Conservation (phyloP, 2,329 filamentous ascomycete genomes). For the Fusarium siculi region DNA sequence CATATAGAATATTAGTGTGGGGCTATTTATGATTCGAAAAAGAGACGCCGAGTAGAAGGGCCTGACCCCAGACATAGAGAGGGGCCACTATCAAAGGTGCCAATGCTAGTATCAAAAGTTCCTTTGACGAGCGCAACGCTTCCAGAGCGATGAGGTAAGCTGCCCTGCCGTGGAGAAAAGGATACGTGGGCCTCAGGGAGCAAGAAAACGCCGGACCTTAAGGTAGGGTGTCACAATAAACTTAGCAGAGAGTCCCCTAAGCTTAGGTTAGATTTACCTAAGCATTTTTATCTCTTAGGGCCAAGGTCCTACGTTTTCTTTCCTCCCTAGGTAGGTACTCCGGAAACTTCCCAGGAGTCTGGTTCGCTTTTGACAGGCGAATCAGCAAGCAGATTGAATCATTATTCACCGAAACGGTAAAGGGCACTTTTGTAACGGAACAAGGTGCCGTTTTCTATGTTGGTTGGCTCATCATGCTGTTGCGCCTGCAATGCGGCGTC, state of each 20-base stretch:
- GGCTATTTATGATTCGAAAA: constrained; percentile 7
- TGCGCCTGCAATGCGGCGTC: constrained; percentile 5
- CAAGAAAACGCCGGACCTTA: too few species aligned
- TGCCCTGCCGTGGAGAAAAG: not conserved
- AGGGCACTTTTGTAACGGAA: constrained; percentile 25
- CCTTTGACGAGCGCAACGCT: constrained; percentile 22
- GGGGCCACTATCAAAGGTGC: constrained; percentile 44
- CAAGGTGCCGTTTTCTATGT: constrained; percentile 6
- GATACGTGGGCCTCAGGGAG: not conserved
- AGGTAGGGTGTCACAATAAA: too few species aligned
- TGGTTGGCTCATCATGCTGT: constrained; percentile 4
- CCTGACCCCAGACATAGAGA: constrained; percentile 30
- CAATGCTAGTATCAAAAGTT: constrained; percentile 45
- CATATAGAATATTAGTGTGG: constrained; percentile 13
- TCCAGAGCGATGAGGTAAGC: constrained; percentile 22
- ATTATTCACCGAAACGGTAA: constrained; percentile 4
- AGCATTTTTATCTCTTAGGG: too few species aligned
- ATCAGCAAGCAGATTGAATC: constrained; percentile 12
- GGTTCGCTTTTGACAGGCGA: constrained; percentile 22
- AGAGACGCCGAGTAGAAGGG: constrained; percentile 19
- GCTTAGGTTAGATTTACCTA: too few species aligned
- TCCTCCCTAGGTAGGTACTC: not conserved
- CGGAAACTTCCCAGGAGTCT: constrained; percentile 21
- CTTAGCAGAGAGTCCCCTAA: too few species aligned
- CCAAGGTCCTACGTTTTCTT: too few species aligned